These are phyloP conservation scores for Ogataea degrootiae DNA, from an alignment of 805 yeast genomes.

Conservation along the genomic window DNA sequence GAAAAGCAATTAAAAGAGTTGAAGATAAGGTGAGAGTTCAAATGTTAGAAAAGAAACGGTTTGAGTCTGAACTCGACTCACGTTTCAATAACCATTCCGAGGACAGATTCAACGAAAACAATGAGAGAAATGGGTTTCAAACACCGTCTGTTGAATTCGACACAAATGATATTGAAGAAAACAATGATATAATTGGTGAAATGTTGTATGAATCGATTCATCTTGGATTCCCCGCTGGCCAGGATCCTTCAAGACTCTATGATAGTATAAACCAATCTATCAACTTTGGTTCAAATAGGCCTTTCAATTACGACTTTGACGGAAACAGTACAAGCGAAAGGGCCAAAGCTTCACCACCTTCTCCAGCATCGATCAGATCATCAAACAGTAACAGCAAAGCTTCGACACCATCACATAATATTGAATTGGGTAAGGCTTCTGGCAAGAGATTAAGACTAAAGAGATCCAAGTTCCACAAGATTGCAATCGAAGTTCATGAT, in stretches of 20 bases:
- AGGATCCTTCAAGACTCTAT: conserved; percentile 42
- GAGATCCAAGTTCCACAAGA: conserved; percentile 61
- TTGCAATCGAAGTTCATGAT: conserved; percentile 50
- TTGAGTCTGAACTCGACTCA: not conserved
- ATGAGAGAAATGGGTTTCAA: not conserved
- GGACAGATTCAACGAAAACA: not conserved
- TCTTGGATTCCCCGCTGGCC: conserved; percentile 50
- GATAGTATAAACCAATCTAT: conserved; percentile 46
- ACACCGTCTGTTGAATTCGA: conserved; percentile 3
- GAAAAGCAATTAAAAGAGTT: conserved; percentile 58
- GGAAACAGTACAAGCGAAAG: conserved; percentile 5
- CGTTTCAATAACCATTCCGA: not conserved
- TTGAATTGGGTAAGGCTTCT: conserved; percentile 30
- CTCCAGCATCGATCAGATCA: conserved; percentile 11
- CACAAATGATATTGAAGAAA: conserved; percentile 16
- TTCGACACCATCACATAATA: conserved; percentile 17
- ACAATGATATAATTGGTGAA: conserved; percentile 45
- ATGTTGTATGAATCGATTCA: conserved; percentile 76
- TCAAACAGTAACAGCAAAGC: conserved; percentile 6
- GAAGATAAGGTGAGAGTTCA: conserved; percentile 41
- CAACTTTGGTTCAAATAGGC: conserved; percentile 3
- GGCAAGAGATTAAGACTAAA: conserved; percentile 49
- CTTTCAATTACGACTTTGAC: conserved; percentile 1
- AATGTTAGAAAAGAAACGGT: conserved; percentile 1
- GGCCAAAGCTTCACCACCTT: conserved; percentile 6